These are phyloP conservation scores for Cavenderia fasciculata DNA, from an alignment of 78 protist genomes.

Conservation along the genomic window DNA sequence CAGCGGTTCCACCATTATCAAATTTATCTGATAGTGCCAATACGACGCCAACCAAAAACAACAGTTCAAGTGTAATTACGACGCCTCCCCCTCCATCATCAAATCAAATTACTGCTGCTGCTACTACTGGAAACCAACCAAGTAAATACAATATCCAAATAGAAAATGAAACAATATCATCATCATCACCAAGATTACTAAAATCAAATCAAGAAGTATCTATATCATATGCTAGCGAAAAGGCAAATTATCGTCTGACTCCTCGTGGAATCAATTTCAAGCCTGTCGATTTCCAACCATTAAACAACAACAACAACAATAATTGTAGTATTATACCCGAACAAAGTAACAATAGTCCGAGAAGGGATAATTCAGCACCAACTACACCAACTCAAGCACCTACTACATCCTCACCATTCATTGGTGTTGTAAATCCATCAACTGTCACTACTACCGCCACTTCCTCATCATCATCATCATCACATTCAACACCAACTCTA, in stretches of 20 bases:
- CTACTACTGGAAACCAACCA: too few relatives aligned
- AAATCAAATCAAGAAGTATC: neutral
- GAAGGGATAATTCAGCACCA: neutral
- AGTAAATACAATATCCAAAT: too few relatives aligned
- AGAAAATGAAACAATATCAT: too few relatives aligned
- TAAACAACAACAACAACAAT: neutral
- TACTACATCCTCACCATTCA: too few relatives aligned
- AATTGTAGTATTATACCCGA: neutral
- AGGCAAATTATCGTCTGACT: too few relatives aligned
- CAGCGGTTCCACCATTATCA: too few relatives aligned
- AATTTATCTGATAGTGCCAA: too few relatives aligned
- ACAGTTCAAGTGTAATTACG: too few relatives aligned
- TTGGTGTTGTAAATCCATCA: neutral
- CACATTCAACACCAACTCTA: neutral
- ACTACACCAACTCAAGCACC: neutral
- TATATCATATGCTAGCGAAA: neutral
- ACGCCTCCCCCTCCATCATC: too few relatives aligned
- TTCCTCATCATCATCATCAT: constrained; percentile 11
- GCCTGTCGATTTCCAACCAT: neutral
- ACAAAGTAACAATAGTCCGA: neutral
- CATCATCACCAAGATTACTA: neutral
- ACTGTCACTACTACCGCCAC: neutral
- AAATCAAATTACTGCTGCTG: too few relatives aligned
- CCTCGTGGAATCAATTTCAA: too few relatives aligned
- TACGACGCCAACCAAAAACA: too few relatives aligned